These are phyloP conservation scores for Pholiota adiposa DNA, from an alignment of 1,284 basidiomycete species.

Conservation along the genomic window DNA sequence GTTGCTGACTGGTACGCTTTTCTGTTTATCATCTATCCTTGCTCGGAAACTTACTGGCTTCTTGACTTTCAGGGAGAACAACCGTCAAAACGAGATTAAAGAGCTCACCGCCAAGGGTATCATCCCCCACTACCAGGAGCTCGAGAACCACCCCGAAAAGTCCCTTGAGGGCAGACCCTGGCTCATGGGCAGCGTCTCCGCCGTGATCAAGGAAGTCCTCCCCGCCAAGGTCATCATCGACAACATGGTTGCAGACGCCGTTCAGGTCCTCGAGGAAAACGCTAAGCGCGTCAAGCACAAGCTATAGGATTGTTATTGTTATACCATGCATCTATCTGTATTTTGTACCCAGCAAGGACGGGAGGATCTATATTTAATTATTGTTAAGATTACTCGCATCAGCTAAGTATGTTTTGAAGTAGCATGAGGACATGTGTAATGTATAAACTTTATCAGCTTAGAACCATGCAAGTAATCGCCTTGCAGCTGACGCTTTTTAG, in stretches of 20 bases:
- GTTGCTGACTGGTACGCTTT: slow-evolving; percentile 71
- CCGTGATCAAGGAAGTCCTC: slow-evolving; percentile 73
- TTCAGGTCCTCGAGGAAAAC: slow-evolving; percentile 43
- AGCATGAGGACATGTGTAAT: too few relatives aligned
- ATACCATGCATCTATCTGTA: slow-evolving; percentile 18
- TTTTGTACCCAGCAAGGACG: slow-evolving; percentile 8
- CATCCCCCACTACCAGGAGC: slow-evolving; percentile 72
- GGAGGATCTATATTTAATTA: slow-evolving; percentile 11
- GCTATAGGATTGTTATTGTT: slow-evolving; percentile 28
- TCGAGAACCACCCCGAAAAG: slow-evolving; percentile 79
- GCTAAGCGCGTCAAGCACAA: slow-evolving; percentile 37
- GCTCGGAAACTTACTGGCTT: not conserved
- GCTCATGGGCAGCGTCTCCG: slow-evolving; percentile 82
- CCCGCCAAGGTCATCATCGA: slow-evolving; percentile 85
- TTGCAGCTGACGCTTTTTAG: too few relatives aligned
- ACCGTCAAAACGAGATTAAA: slow-evolving; percentile 76
- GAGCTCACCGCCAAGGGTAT: slow-evolving; percentile 78
- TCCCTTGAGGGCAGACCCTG: slow-evolving; percentile 53
- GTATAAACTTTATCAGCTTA: too few relatives aligned
- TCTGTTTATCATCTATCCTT: slow-evolving; percentile 1
- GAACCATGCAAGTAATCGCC: too few relatives aligned
- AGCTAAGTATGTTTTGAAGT: not conserved
- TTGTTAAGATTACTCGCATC: not conserved
- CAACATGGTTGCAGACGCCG: slow-evolving; percentile 78
- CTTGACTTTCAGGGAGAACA: slow-evolving; percentile 42